A percentile compares a stretch with the other conserved stretches of the same genome.
phyloP scores from a whole-genome alignment of 768 basidiomycete genomes.

The Lentinula aciculospora region DNA sequence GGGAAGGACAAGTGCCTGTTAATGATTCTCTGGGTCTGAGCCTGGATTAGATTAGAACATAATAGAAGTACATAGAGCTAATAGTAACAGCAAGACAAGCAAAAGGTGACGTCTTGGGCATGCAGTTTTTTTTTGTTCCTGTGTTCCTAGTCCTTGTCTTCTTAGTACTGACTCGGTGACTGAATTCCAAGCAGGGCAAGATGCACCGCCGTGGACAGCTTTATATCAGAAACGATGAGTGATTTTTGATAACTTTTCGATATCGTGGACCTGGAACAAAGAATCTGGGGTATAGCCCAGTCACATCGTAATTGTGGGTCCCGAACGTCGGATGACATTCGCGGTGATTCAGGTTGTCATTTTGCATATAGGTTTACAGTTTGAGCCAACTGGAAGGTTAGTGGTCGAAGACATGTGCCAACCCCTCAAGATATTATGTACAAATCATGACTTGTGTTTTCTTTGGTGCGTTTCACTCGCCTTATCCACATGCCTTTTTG shows the following conservation, averaged over 20 bases:
- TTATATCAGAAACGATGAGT: background rate
- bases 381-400: background rate
- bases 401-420: background rate
- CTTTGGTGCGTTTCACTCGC: conserved; percentile 9
- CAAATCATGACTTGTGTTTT: conserved; percentile 4
- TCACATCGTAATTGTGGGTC: background rate
- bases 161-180: no score
- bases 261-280: no score
- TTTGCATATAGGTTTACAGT: background rate
- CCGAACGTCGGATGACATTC: no score
- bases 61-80: background rate
- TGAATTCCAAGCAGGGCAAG: background rate
- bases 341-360: background rate
- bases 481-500: conserved; percentile 27
- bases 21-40: no score
- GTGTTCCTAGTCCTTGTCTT: background rate
- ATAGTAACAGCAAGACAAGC: background rate
- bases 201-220: background rate
- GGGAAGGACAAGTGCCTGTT: no score
- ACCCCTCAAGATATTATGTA: conserved; percentile 2
- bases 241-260: no score
- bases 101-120: background rate
- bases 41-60: background rate
- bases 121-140: background rate
- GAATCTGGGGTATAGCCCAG: no score